Evolutionary conservation across 2,329 filamentous ascomycete genomes (phyloP), one percentile per base, ranked within the genome.

Genomic region (Ophiosphaerella narmari): DNA sequence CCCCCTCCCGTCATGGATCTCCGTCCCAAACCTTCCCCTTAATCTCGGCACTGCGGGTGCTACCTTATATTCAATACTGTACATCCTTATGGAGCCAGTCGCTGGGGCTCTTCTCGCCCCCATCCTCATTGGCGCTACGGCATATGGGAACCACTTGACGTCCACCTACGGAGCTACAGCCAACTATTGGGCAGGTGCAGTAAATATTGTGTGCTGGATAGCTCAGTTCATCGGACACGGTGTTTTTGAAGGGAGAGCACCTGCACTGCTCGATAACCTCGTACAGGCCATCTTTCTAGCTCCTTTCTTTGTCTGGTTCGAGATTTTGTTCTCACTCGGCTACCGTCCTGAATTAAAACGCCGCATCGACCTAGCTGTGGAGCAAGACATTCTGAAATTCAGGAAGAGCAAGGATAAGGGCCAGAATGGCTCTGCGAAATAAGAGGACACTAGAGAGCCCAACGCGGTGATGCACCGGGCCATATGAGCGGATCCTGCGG

Each of bases 281-380:
- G 81, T 95, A 40, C 94, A 97, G 75, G 92, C 94, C 24, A 74
- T 97, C 57, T 93, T 97, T 67, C 81, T 97, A 21, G 94, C 94
- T 0, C 94, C 94, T 7, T 88, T 99, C 67, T 99, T 97, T 65
- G 93, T 97, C 50, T 99, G 94, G 90, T 88, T 99, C 64, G 92
- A 97, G 77, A 77, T 95, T 21, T 81, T 99, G 23, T 99, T 99
- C 79, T 86, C 82, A 66, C 83, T 95, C 43, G 94, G 94, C 41
- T 99, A 97, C 75, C 85, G 94, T 52, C 89, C 87, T 1, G 91
- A 96, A 73, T 79, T 99, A 61, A 91, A 93, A 77, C 82, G 83
- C 53, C 85, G 93, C 43, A 84, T 97, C 38, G 85, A 93, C 54
- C 86, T 86, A 70, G 85, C 83, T 33, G 90, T 97, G 3, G 76